A percentile compares a stretch with the other conserved stretches of the same genome.
phyloP scores from a whole-genome alignment of 345 rosid species.

The Litchi chinensis region DNA sequence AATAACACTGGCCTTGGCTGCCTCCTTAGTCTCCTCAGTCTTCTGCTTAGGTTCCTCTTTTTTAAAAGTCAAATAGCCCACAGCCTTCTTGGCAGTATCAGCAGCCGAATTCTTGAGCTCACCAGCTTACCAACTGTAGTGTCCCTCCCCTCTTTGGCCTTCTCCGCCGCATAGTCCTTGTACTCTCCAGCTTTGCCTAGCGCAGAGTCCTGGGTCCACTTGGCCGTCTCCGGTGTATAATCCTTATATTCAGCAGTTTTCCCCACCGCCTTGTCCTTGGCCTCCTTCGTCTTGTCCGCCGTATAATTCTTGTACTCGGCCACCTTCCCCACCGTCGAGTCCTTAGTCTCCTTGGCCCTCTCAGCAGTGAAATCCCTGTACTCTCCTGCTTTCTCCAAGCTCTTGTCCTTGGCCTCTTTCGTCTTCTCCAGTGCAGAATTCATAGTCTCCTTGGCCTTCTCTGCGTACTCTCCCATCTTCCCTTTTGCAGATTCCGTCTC shows the following conservation, averaged over 20 bases:
- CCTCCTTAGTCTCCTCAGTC: conserved; percentile 47
- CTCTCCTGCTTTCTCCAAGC: conserved; percentile 21
- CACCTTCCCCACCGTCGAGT: conserved; percentile 1
- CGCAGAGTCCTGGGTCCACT: conserved; percentile 25
- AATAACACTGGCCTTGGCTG: conserved; percentile 34
- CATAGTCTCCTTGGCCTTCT: conserved; percentile 28
- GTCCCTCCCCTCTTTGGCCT: conserved; percentile 36
- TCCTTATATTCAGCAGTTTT: conserved; percentile 34
- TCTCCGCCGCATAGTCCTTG: conserved; percentile 37
- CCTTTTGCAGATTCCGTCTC: conserved; percentile 23
- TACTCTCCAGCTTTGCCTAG: conserved; percentile 18
- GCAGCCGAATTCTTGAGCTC: conserved; percentile 40
- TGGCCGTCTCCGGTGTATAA: conserved; percentile 22
- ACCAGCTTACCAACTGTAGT: conserved; percentile 14
- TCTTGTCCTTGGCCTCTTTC: conserved; percentile 20
- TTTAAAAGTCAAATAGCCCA: conserved; percentile 54
- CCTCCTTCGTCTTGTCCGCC: conserved; percentile 32
- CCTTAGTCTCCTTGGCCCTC: conserved; percentile 26
- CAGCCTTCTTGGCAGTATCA: conserved; percentile 59
- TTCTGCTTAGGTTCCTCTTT: conserved; percentile 58
- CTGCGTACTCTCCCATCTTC: conserved; percentile 26
- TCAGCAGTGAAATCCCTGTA: conserved; percentile 14
- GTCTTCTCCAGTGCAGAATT: conserved; percentile 24
- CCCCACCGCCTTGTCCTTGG: conserved; percentile 31
- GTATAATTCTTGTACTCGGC: conserved; percentile 16